A percentile compares a stretch with the other conserved stretches of the same genome.
Conservation (phyloP, 2,329 filamentous ascomycete species). For the Fusarium floridanum region DNA sequence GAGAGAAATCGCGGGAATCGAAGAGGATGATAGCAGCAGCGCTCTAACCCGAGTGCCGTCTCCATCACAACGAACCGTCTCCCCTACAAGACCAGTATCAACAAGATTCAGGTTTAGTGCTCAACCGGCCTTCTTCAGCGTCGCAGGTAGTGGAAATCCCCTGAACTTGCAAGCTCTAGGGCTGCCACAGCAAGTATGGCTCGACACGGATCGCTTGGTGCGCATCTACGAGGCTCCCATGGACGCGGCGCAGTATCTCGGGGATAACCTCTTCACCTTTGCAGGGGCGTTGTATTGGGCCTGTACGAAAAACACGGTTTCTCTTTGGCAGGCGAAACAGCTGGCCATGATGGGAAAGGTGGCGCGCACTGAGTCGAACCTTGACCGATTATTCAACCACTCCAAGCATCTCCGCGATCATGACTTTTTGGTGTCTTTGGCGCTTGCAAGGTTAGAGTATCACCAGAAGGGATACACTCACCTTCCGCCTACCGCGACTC, state of each 20-base stretch:
- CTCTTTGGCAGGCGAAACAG: slow-evolving; percentile 39
- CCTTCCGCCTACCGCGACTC: background rate
- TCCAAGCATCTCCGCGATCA: slow-evolving; percentile 35
- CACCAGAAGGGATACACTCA: slow-evolving; percentile 40
- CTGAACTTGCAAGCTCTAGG: background rate
- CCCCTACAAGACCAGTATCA: background rate
- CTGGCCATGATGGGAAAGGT: slow-evolving; percentile 19
- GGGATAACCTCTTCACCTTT: slow-evolving; percentile 40
- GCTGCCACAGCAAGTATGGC: slow-evolving; percentile 32
- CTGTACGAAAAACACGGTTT: slow-evolving; percentile 36
- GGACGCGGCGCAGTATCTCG: slow-evolving; percentile 39
- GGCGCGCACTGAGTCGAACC: background rate
- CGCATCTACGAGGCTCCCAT: slow-evolving; percentile 41
- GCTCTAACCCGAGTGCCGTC: background rate
- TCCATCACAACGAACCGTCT: background rate
- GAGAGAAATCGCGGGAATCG: slow-evolving; percentile 14
- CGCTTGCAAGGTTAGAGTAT: slow-evolving; percentile 37
- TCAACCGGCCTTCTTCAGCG: slow-evolving; percentile 1
- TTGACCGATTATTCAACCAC: slow-evolving; percentile 43
- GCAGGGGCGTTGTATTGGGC: slow-evolving; percentile 45
- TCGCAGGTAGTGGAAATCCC: background rate
- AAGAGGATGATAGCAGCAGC: background rate
- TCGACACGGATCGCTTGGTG: slow-evolving; percentile 37
- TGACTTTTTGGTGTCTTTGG: slow-evolving; percentile 39
- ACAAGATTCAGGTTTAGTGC: background rate